Base-by-base conservation (phyloP, 176 grass and related monocot genomes). In the Triticum dicoccoides region DNA sequence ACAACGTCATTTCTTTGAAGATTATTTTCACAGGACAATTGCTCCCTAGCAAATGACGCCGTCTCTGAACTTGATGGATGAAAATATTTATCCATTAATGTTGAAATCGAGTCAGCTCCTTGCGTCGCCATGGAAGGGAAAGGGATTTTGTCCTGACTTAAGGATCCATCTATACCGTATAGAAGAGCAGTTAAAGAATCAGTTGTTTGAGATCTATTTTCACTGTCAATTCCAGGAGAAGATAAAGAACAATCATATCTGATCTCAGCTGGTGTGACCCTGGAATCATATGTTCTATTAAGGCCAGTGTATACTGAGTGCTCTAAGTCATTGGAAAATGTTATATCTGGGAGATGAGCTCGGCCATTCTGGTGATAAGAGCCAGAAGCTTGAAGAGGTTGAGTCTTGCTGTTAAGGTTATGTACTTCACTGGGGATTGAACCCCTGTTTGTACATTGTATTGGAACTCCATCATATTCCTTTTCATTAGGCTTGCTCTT, bases 141-240 rank as follows among this genome's bases (percentile, higher is more conserved):
- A 44, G 59, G 9, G 45, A 68, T 75, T 24, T 78, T 89, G 7
- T 74, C 20, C 76, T 85, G 90, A 78, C 29, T 30, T 66, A 47
- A 84, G 35, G 54, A 80, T 68, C 85, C 61, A 80, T 74, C 81
- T 77, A 58, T 51, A 41, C 24, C 45, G 37, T 81, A 69, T 58
- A 63, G 44, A n/a, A 82, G n/a, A 59, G 17, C 41, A 69, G 41
- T 49, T 70, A 67, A 51, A 54, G 47, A 58, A 30, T 87, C 76
- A 78, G 68, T 42, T 66, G 72, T 69, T 87, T 84, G 74, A 34
- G 80, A 79, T 82, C 74, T 84, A 89, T 66, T 82, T 34, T 47
- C 30, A 37, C 51, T 66, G 7, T 51, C 64, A 41, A 69, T 75
- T 62, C 54, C 33, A 91, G 91, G 74, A 83, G 27, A 37, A 89